Evolutionary conservation across 225 moss, liverwort and hornwort genomes (phyloP), one percentile per base, ranked within the genome.

Genomic region (Marchantia polymorpha): DNA sequence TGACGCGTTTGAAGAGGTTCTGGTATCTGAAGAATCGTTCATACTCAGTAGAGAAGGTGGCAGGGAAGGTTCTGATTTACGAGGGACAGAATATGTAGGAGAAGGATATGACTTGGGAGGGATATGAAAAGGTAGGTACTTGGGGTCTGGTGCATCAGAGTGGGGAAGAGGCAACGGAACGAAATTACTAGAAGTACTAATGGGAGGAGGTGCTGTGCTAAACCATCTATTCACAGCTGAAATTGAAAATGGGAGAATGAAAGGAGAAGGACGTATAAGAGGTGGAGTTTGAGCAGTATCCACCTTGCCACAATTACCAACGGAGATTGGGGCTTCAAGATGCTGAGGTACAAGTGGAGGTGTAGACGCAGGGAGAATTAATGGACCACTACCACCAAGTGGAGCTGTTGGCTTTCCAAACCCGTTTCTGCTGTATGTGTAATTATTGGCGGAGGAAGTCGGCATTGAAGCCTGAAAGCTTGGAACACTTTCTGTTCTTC

Each of bases 81-180:
- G 61, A 23, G 50, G 26, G 51, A 76, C 61, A 50, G 61, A 17
- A 46, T 67, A 56, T 19, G 66, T 63, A 13, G 82, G 58, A 52
- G 74, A 72, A 49, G 79, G 79, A 10, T 75, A 79, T 73, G 49
- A 72, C 16, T 51, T 53, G 39, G 81, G 76, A 31, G 85, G 85
- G 19, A 83, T n/a, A n/a, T n/a, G 83, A 71, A 83, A 79, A 19
- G 86, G 86, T 31, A 87, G 72, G 8, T 52, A 16, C 66, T 59
- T 77, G 59, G 72, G 58, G 56, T 52, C 59, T 52, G 61, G 31
- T 59, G 76, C 75, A 29, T 72, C 81, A 29, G 81, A 78, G 30
- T 74, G 69, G 7, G 72, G 55, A 65, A 59, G 60, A 54, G 55
- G 66, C 8, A 52, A 25, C 39, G 55, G 63, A 72, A 78, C 69